Base-by-base conservation (phyloP, 2,329 filamentous ascomycete genomes). In the Colletotrichum zoysiae region DNA sequence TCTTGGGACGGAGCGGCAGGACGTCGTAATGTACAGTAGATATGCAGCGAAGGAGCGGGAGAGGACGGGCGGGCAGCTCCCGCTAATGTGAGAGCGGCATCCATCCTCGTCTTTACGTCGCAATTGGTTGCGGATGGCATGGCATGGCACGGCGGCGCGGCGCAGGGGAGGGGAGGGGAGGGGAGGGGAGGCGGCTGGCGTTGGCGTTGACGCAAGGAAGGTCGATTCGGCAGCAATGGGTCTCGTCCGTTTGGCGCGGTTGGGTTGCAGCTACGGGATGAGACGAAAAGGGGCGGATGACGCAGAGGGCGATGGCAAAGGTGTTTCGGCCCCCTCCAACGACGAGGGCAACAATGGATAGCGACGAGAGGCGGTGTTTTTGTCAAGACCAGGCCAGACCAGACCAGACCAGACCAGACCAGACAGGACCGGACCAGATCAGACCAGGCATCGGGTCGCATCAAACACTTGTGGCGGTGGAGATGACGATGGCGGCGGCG, bases 1-100 rank as follows among this genome's bases (percentile, higher is more conserved):
- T n/a, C n/a, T n/a, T 46, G 35, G 35, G 58, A 30, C 46, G 50
- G 51, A 58, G 58, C 53, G 44, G 53, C 62, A 62, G 30, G 20
- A 44, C 53, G n/a, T 16, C 53, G n/a, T 16, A 30, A 3, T 30
- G 30, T 30, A 30, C 30, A 4, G 30, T 30, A 63, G 53, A 23
- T 38, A 64, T 68, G 68, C 51, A 63, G 35, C 40, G 20, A 46
- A 69, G 51, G 35, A 44, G 66, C 38, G 66, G 66, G 60, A 67
- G 57, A 65, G 57, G 63, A 58, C 38, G 30, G 30, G 30, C 30
- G 30, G 30, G 30, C 65, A 69, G 55, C 65, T 64, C 59, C 65
- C 44, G 59, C 48, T 20, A 18, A 1, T 55, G 46, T 18, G 59
- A 69, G 65, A 55, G 26, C 56, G 38, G 63, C 65, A 33, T 53